Evolutionary conservation across 1,284 basidiomycete genomes (phyloP), one percentile per base, ranked within the genome.

Genomic region (Microbotryomycetes sp.): DNA sequence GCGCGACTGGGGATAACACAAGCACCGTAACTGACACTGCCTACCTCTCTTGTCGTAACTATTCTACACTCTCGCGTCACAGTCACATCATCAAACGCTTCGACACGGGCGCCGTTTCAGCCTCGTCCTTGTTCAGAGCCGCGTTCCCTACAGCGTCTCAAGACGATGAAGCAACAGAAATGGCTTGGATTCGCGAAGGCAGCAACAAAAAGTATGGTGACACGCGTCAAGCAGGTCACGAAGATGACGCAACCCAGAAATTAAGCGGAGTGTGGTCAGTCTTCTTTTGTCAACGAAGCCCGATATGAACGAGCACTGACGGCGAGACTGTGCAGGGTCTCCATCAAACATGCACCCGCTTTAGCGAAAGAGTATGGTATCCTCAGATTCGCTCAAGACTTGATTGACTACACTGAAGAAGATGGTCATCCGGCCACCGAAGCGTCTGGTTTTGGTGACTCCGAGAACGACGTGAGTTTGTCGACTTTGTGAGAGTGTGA

Each of bases 91-190:
- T 97, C 59, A 85, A 92, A 66, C 86, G 94, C 63, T 96, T 92
- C 74, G 94, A 99, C 79, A 97, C 94, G 6, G 86, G 91, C 67
- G 93, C 93, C 26, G 83, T 99, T 76, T 92, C 89, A 63, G 85
- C 94, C 22, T 96, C 92, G 5, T 96, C 94, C 64, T 96, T 99
- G 90, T 97, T 92, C 81, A 89, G 92, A 70, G 91, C 93, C 28
- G 92, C 93, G 0, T 98, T 93, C 78, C 94, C 96, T 9, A 84
- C 81, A 58, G 88, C 92, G 0, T 79, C 81, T 31, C 89, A 91
- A 3, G 81, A 82, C 50, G 85, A 87, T 23, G 94, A 97, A 77
- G 85, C 84, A 73, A 79, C 78, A 31, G 94, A 98, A 77, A 83
- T 89, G 70, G 81, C 83, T 54, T 97, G 88, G 88, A 58, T 71